Conservation (phyloP, 106 monocot genomes). For the Vanilla planifolia region DNA sequence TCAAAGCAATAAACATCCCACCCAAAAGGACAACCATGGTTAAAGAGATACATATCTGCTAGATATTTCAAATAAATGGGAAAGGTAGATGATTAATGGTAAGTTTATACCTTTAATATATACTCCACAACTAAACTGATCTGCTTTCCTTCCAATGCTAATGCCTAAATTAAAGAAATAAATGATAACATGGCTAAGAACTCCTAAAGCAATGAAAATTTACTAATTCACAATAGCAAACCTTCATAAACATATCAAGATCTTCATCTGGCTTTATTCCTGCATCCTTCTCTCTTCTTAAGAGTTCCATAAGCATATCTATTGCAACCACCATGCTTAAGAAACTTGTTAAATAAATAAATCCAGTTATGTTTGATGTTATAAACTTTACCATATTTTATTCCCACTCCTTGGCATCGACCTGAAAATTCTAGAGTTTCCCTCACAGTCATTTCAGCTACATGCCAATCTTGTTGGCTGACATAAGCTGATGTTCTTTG, state of each 20-base stretch:
- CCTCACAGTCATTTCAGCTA: slow-evolving; percentile 89
- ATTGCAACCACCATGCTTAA: slow-evolving; percentile 6
- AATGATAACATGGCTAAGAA: slow-evolving; percentile 3
- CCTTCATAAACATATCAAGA: slow-evolving; percentile 99
- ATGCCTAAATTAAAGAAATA: slow-evolving; percentile 42
- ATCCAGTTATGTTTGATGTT: not conserved
- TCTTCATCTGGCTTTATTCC: slow-evolving; percentile 98
- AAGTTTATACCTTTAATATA: slow-evolving; percentile 86
- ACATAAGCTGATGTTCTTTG: slow-evolving; percentile 99
- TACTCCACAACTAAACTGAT: slow-evolving; percentile 89
- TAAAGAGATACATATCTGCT: not conserved
- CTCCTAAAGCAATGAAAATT: not conserved
- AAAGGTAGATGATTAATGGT: not conserved
- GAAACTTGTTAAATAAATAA: slow-evolving; percentile 7
- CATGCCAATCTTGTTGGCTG: slow-evolving; percentile 93
- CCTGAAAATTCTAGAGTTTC: slow-evolving; percentile 92
- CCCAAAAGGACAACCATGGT: not conserved
- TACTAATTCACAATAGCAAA: slow-evolving; percentile 5
- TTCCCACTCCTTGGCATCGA: slow-evolving; percentile 91
- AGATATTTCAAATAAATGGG: slow-evolving; percentile 2
- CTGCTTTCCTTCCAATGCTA: slow-evolving; percentile 80
- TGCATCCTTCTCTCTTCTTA: slow-evolving; percentile 79
- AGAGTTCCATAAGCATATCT: slow-evolving; percentile 98
- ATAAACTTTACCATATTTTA: slow-evolving; percentile 77
- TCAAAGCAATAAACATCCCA: not conserved